Conservation (phyloP, 148 eudicot species). For the Nepenthes gracilis region DNA sequence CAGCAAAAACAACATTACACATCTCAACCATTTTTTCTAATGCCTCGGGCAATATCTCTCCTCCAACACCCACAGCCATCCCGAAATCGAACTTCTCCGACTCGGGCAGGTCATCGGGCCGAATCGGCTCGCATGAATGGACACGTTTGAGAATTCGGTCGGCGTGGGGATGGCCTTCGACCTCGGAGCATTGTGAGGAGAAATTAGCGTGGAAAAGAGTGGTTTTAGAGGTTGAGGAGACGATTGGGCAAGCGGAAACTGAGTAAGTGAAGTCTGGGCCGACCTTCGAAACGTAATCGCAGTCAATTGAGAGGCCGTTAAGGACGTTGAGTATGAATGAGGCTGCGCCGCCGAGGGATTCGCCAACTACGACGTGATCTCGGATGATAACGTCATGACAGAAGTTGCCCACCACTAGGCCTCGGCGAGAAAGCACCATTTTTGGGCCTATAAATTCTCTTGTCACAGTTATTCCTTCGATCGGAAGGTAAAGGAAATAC, state of each 20-base stretch:
- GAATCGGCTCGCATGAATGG: constrained; percentile 55
- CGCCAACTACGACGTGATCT: constrained; percentile 44
- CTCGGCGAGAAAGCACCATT: constrained; percentile 17
- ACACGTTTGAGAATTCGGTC: constrained; percentile 69
- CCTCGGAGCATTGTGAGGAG: constrained; percentile 13
- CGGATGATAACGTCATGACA: constrained; percentile 67
- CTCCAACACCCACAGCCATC: constrained; percentile 84
- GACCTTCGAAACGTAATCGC: constrained; percentile 48
- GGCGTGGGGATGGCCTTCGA: constrained; percentile 5
- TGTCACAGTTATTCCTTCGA: too few species aligned
- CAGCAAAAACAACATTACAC: constrained; percentile 65
- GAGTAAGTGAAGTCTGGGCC: constrained; percentile 66
- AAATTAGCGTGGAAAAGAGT: constrained; percentile 89
- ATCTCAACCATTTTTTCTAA: constrained; percentile 45
- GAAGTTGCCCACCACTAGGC: constrained; percentile 59
- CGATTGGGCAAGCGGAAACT: constrained; percentile 29
- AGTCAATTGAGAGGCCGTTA: constrained; percentile 23
- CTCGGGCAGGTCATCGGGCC: constrained; percentile 40
- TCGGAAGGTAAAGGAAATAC: too few species aligned
- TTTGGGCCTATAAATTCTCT: too few species aligned
- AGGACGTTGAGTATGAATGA: constrained; percentile 74
- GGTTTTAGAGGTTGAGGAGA: constrained; percentile 32
- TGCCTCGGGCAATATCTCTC: constrained; percentile 74
- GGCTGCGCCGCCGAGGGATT: constrained; percentile 86
- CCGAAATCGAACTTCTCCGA: constrained; percentile 41